These are phyloP conservation scores for Pichia rugopelliculosa DNA, from an alignment of 805 yeast species.

Conservation along the genomic window DNA sequence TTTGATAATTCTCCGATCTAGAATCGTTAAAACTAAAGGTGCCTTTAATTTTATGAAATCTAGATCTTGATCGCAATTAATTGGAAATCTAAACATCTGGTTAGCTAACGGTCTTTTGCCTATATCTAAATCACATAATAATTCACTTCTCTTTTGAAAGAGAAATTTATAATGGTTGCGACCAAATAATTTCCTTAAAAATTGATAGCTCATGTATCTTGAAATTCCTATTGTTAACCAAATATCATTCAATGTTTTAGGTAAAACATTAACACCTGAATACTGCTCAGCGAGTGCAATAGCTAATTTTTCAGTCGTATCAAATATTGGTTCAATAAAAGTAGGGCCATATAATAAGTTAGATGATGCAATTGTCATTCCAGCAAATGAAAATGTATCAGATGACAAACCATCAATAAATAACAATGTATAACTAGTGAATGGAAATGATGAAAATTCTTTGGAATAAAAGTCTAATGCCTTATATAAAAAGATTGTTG, in stretches of 20 bases:
- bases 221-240: constrained; percentile 91
- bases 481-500: constrained; percentile 67
- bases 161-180: constrained; percentile 70
- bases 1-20: constrained; percentile 91
- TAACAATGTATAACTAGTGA: constrained; percentile 68
- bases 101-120: constrained; percentile 76
- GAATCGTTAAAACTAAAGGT: constrained; percentile 74
- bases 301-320: constrained; percentile 59
- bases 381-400: constrained; percentile 61
- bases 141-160: constrained; percentile 56
- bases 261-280: constrained; percentile 88
- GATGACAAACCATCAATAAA: constrained; percentile 56
- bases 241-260: constrained; percentile 65
- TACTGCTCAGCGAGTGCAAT: constrained; percentile 79
- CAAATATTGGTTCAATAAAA: constrained; percentile 69
- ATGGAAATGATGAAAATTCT: constrained; percentile 92
- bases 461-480: constrained; percentile 79
- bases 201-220: constrained; percentile 71
- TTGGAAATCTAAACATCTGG: constrained; percentile 60
- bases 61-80: constrained; percentile 49
- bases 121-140: constrained; percentile 64
- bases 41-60: constrained; percentile 71
- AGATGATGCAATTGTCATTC: constrained; percentile 56
- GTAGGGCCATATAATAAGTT: constrained; percentile 63
- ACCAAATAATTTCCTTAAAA: constrained; percentile 69